Evolutionary conservation across 2,329 filamentous ascomycete species (phyloP).

Genomic region (Alternaria postmessia): DNA sequence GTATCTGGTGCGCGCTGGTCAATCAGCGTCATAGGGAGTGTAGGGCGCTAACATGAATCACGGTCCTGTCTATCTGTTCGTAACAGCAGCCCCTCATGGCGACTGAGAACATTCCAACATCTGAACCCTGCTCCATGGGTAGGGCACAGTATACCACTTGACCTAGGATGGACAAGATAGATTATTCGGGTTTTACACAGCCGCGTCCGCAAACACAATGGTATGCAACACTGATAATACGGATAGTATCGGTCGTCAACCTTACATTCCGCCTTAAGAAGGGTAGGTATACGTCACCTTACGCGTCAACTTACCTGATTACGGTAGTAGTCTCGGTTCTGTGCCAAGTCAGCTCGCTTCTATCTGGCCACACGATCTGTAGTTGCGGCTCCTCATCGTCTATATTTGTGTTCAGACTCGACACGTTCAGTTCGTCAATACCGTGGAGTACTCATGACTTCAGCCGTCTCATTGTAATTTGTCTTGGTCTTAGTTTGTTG

Average conservation of each 20-base stretch:
- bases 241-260: neutral
- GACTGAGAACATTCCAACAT: neutral
- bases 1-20: neutral
- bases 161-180: neutral
- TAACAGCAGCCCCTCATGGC: neutral
- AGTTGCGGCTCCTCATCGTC: neutral
- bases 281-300: neutral
- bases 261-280: neutral
- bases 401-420: neutral
- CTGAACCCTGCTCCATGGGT: neutral
- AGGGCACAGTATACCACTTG: neutral
- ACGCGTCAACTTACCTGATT: neutral
- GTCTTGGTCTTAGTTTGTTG: neutral
- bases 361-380: neutral
- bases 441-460: neutral
- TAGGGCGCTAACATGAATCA: neutral
- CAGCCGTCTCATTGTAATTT: neutral
- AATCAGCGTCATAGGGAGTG: neutral
- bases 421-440: neutral
- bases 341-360: neutral
- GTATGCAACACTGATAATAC: neutral
- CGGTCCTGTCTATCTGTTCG: neutral
- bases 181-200: neutral
- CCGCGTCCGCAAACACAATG: neutral
- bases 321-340: neutral